These are phyloP conservation scores for Mercurialis annua DNA, from an alignment of 345 rosid genomes.

Conservation along the genomic window DNA sequence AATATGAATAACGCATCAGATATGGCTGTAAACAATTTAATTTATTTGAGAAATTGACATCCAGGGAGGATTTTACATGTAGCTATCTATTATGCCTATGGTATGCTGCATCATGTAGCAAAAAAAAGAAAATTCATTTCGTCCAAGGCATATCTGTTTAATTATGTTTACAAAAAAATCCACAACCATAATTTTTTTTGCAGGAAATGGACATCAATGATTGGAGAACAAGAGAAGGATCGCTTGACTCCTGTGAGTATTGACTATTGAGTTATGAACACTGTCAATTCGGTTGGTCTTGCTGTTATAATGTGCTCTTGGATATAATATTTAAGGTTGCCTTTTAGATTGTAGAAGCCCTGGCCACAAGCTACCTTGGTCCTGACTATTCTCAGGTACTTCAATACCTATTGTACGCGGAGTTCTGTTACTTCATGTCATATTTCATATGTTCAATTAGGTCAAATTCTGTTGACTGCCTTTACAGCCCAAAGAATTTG, in stretches of 20 bases:
- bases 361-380: constrained; percentile 73
- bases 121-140: background rate
- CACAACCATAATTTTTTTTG: constrained; percentile 10
- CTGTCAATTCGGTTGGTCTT: constrained; percentile 13
- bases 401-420: constrained; percentile 7
- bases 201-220: constrained; percentile 86
- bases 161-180: constrained; percentile 2
- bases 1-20: constrained; percentile 11
- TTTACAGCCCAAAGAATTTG: constrained; percentile 64
- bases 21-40: background rate
- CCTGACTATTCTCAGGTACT: constrained; percentile 87
- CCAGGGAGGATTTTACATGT: background rate
- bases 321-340: constrained; percentile 8
- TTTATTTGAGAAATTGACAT: background rate
- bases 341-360: constrained; percentile 75
- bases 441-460: constrained; percentile 8
- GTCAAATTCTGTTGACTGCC: constrained; percentile 13
- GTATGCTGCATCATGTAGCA: background rate
- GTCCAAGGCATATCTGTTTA: background rate
- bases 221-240: constrained; percentile 81
- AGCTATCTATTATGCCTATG: background rate
- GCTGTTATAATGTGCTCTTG: constrained; percentile 7
- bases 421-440: background rate
- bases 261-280: constrained; percentile 36
- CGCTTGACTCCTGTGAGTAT: constrained; percentile 84